Evolutionary conservation across 805 yeast species (phyloP).

Genomic region (Limtongozyma cylindracea): DNA sequence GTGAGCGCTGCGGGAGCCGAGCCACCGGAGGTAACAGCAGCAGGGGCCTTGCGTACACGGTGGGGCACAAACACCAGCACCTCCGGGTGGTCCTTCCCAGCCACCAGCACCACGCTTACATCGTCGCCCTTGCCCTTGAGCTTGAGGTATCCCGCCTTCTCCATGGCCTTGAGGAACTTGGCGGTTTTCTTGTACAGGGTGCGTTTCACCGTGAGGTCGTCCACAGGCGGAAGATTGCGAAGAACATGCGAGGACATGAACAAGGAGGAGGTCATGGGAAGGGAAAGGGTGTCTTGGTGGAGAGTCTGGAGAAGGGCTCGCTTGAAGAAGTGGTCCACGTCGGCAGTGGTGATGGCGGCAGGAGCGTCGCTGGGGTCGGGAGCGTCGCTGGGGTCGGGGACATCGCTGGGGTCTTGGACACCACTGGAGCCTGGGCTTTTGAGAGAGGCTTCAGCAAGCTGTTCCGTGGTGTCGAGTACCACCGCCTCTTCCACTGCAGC

Average conservation of each 20-base stretch:
- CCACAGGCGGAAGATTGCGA: constrained; percentile 50
- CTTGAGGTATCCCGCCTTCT: constrained; percentile 40
- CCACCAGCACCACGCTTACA: constrained; percentile 15
- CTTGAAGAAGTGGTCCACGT: constrained; percentile 50
- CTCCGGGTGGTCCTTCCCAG: constrained; percentile 10
- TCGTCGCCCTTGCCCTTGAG: constrained; percentile 76
- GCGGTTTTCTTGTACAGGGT: constrained; percentile 80
- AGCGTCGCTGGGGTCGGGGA: too few relatives aligned
- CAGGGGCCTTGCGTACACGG: constrained; percentile 9
- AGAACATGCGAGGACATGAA: constrained; percentile 50
- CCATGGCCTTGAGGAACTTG: constrained; percentile 71
- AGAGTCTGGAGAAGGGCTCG: constrained; percentile 51
- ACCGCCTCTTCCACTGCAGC: constrained; percentile 1
- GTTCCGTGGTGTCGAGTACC: background rate
- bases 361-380: too few relatives aligned
- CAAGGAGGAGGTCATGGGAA: constrained; percentile 51
- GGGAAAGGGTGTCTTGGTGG: constrained; percentile 17
- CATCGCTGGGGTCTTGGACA: too few relatives aligned
- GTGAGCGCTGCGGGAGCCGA: constrained; percentile 3
- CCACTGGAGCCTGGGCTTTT: too few relatives aligned
- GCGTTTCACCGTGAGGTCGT: constrained; percentile 34
- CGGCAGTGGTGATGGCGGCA: constrained; percentile 21
- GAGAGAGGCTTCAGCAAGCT: constrained; percentile 1
- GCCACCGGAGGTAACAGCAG: too few relatives aligned
- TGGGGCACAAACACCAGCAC: constrained; percentile 44